phyloP scores from a whole-genome alignment of 768 basidiomycete genomes.

The Tubosaeta sp. region DNA sequence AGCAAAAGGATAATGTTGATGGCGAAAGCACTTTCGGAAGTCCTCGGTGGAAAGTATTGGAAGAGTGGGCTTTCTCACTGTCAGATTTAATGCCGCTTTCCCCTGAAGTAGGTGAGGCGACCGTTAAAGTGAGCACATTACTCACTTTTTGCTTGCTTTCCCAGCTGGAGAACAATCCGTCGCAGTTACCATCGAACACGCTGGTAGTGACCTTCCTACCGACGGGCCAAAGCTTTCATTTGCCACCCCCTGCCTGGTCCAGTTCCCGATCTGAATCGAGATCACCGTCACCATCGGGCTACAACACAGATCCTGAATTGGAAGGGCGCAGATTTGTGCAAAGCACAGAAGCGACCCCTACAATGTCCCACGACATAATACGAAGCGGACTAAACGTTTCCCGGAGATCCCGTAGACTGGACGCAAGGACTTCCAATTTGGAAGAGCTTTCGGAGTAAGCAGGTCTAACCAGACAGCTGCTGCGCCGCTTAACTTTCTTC shows the following conservation, averaged over 20 bases:
- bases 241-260: conserved; percentile 38
- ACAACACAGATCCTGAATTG: conserved; percentile 70
- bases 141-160: conserved; percentile 8
- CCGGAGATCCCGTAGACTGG: conserved; percentile 25
- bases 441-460: conserved; percentile 72
- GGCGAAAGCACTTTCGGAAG: conserved; percentile 16
- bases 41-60: conserved; percentile 57
- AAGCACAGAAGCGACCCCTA: conserved; percentile 13
- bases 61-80: conserved; percentile 65
- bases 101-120: conserved; percentile 49
- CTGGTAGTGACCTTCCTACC: conserved; percentile 64
- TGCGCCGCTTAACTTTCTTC: conserved; percentile 1
- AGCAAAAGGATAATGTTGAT: conserved; percentile 38
- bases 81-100: conserved; percentile 53
- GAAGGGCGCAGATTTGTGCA: conserved; percentile 43
- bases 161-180: conserved; percentile 38
- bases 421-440: conserved; percentile 50
- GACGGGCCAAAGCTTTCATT: conserved; percentile 54
- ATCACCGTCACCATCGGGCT: conserved; percentile 60
- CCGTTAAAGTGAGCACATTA: conserved; percentile 4
- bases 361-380: conserved; percentile 18
- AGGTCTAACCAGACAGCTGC: not conserved
- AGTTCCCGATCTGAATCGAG: conserved; percentile 30
- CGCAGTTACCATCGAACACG: conserved; percentile 66
- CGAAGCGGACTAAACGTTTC: conserved; percentile 8